Evolutionary conservation across 139 green algal species (phyloP), one percentile per base, ranked within the genome.

Genomic region (Chlamydomonas eustigma): DNA sequence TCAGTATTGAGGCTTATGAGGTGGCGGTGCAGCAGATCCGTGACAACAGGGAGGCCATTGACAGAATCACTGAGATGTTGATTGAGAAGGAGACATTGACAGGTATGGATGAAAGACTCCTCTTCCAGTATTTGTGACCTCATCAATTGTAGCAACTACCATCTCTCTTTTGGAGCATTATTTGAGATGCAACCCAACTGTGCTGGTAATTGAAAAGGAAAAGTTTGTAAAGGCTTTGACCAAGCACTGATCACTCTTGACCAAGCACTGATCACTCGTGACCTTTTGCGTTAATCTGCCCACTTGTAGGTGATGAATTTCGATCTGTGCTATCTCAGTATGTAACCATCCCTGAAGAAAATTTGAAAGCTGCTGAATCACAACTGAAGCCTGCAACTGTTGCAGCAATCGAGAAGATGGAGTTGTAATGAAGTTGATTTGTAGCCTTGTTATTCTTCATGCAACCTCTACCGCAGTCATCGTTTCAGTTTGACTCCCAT

Each of bases 61-160:
- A 99, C 81, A 80, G 79, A 36, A 95, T 98, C 74, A 88, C 94
- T 18, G 95, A 98, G 86, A 83, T 89, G 51, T 87, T 99, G 69
- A 66, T 98, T 39, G 93, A 98, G 86, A 96, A 96, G 80, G 96
- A 99, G 91, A 98, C 93, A 0, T 92, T 99, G 22, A 91, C 82
- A 22, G 93, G 93, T n/a, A 58, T 58, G 44, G 12, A 58, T 58
- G 18, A n/a, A n/a, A n/a, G n/a, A n/a, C n/a, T 24, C 22, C 31
- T 22, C 18, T n/a, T n/a, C n/a, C n/a, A n/a, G n/a, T n/a, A n/a
- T n/a, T n/a, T n/a, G n/a, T n/a, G n/a, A n/a, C n/a, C n/a, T n/a
- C n/a, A n/a, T n/a, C n/a, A n/a, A n/a, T n/a, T n/a, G n/a, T n/a
- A n/a, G n/a, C n/a, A n/a, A n/a, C n/a, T n/a, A n/a, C n/a, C n/a